These are phyloP conservation scores for Colletotrichum sp. DNA, from an alignment of 2,329 filamentous ascomycete species.

Conservation along the genomic window DNA sequence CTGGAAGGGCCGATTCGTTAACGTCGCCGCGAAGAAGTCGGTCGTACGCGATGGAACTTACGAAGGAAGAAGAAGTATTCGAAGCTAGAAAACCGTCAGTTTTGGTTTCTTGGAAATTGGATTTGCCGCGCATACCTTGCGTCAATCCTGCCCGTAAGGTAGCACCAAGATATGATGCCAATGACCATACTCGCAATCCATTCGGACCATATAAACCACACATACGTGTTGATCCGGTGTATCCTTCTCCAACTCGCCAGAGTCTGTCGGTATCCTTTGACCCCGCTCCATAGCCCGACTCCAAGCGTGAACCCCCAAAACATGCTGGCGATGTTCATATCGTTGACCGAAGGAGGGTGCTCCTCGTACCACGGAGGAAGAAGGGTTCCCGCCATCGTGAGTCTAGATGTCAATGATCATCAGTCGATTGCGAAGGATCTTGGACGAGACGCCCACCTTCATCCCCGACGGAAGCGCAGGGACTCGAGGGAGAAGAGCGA, in stretches of 20 bases:
- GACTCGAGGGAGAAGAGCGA: background rate
- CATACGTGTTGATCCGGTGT: constrained; percentile 37
- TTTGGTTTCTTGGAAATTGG: accelerated
- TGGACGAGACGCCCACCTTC: background rate
- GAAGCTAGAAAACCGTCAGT: background rate
- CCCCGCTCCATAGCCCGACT: constrained; percentile 35
- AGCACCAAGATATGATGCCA: constrained; percentile 39
- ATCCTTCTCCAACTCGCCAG: constrained; percentile 32
- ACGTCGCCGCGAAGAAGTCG: too few relatives aligned
- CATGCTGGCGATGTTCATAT: constrained; percentile 39
- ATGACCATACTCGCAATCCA: constrained; percentile 37
- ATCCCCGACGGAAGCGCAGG: background rate
- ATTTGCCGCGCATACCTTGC: constrained; percentile 26
- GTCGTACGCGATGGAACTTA: background rate
- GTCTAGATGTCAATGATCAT: background rate
- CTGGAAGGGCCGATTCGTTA: background rate
- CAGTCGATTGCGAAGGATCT: background rate
- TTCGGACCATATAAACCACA: constrained; percentile 46
- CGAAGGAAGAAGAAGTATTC: constrained; percentile 17
- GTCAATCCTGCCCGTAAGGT: constrained; percentile 33
- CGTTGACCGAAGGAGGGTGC: constrained; percentile 21
- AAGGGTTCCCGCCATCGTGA: constrained; percentile 10
- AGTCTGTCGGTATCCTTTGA: constrained; percentile 40
- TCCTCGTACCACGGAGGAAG: constrained; percentile 15
- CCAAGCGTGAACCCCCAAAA: constrained; percentile 41